Percentiles rank a stretch among this genome's conserved stretches.
phyloP scores from a whole-genome alignment of 163 green algal species.

The Coccomyxa subellipsoidea region DNA sequence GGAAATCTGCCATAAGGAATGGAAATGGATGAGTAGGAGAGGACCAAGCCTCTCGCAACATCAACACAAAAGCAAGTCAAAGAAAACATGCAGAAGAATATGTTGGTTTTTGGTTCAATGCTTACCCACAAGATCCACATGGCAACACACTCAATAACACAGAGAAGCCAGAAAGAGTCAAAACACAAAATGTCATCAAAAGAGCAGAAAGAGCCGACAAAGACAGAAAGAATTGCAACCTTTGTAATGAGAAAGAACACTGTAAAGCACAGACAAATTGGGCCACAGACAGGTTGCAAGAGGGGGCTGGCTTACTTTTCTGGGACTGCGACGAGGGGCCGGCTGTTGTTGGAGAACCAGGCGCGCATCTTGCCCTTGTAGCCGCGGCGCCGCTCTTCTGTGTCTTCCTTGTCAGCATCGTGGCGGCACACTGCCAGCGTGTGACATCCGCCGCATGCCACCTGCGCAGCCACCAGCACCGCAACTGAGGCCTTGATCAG shows the following conservation, averaged over 20 bases:
- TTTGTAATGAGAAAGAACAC: background rate
- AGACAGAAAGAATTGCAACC: too few species aligned
- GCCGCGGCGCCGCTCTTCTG: conserved; percentile 9
- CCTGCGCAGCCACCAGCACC: conserved; percentile 26
- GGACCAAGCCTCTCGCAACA: too few species aligned
- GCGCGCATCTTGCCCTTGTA: conserved; percentile 26
- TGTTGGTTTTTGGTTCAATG: background rate
- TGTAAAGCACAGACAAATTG: background rate
- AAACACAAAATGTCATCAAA: too few species aligned
- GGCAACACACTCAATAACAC: background rate
- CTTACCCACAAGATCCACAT: background rate
- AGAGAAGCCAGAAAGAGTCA: background rate
- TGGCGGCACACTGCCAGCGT: conserved; percentile 69
- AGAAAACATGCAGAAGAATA: too few species aligned
- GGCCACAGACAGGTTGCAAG: background rate
- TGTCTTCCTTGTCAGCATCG: conserved; percentile 24
- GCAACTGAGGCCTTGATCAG: too few species aligned
- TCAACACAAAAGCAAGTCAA: too few species aligned
- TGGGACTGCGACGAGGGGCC: background rate
- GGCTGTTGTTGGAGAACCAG: conserved; percentile 5
- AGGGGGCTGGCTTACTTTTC: background rate
- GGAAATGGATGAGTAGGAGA: too few species aligned
- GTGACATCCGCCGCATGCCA: conserved; percentile 58
- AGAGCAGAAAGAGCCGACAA: too few species aligned
- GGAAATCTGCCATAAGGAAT: too few species aligned